These are phyloP conservation scores for Alternaria angustiovoidea DNA, from an alignment of 2,329 filamentous ascomycete genomes.

Conservation along the genomic window DNA sequence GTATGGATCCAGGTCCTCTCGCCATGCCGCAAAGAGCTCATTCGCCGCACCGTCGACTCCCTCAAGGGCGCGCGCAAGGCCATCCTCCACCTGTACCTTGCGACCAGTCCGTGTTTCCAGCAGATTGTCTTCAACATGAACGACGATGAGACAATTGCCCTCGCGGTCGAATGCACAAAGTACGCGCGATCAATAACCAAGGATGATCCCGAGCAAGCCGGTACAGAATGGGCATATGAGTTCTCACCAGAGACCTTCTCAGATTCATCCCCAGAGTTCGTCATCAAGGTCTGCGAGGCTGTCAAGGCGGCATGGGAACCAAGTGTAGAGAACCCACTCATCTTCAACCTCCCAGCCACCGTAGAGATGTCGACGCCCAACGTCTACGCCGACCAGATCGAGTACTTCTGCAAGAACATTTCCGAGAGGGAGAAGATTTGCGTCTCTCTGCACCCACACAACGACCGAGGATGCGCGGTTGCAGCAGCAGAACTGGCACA, in stretches of 20 bases:
- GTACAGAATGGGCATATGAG: constrained; percentile 78
- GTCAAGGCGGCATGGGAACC: constrained; percentile 95
- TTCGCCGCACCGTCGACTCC: constrained; percentile 86
- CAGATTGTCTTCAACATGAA: constrained; percentile 88
- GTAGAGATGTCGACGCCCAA: constrained; percentile 96
- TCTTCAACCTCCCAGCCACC: constrained; percentile 96
- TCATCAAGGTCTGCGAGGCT: constrained; percentile 83
- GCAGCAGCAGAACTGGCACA: constrained; percentile 91
- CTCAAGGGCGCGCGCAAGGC: constrained; percentile 90
- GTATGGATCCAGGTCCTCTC: constrained; percentile 92
- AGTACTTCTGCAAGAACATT: constrained; percentile 91
- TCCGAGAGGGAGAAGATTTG: constrained; percentile 84
- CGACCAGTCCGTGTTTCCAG: constrained; percentile 95
- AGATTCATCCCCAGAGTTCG: constrained; percentile 85
- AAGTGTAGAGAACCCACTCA: constrained; percentile 78
- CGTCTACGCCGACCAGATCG: constrained; percentile 93
- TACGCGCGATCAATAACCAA: constrained; percentile 91
- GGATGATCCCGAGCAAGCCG: constrained; percentile 65
- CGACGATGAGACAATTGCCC: constrained; percentile 79
- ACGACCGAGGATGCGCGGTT: constrained; percentile 88
- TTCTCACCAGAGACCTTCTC: constrained; percentile 92
- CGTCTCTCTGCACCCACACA: constrained; percentile 92
- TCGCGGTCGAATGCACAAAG: constrained; percentile 86
- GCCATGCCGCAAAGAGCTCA: constrained; percentile 90
- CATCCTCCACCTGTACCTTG: constrained; percentile 93